Evolutionary conservation across 768 basidiomycete genomes (phyloP).

Genomic region (Mrakia blollopis): DNA sequence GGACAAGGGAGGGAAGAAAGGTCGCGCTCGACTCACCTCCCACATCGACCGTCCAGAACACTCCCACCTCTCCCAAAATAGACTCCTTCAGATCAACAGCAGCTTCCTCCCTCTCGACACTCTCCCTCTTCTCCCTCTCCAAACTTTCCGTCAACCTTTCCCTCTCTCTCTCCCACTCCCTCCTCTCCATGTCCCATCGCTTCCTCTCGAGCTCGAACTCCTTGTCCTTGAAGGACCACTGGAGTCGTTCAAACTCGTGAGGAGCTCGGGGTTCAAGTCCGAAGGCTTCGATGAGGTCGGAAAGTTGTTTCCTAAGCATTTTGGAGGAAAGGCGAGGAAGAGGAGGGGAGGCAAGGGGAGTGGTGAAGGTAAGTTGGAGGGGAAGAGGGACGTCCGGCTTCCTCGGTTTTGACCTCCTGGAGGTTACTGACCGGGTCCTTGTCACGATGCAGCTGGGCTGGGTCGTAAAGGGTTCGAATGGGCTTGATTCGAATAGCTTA

Average conservation of each 20-base stretch:
- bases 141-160: neutral
- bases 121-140: neutral
- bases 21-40: neutral
- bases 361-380: no score
- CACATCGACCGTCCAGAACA: neutral
- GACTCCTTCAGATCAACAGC: neutral
- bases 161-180: neutral
- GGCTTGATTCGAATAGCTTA: no score
- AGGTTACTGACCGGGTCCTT: no score
- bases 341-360: neutral
- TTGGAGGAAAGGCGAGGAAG: neutral
- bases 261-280: neutral
- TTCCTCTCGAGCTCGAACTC: neutral
- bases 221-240: neutral
- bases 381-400: no score
- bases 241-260: neutral
- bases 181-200: neutral
- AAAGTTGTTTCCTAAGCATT: neutral
- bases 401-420: no score
- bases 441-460: no score
- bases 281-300: neutral
- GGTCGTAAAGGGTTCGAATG: no score
- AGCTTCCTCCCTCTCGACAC: neutral
- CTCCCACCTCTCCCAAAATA: neutral
- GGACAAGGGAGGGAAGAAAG: no score